These are phyloP conservation scores for Hibiscus syriacus DNA, from an alignment of 345 rosid genomes.

Conservation along the genomic window DNA sequence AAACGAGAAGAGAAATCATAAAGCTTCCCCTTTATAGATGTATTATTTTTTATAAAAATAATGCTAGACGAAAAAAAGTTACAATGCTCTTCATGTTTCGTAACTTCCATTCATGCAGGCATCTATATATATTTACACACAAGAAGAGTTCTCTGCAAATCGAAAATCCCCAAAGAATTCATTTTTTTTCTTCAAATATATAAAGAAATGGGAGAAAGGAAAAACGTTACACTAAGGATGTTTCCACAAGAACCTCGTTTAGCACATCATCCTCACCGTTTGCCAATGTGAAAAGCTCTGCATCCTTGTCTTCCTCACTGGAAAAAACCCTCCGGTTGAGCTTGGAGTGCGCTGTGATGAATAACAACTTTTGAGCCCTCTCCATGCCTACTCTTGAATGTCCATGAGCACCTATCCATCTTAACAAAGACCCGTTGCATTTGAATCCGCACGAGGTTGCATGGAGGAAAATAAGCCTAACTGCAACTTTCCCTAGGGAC, in stretches of 20 bases:
- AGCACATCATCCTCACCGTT: conserved; percentile 85
- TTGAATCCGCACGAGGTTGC: conserved; percentile 43
- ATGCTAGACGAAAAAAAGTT: conserved; percentile 17
- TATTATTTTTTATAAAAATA: conserved; percentile 7
- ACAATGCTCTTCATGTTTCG: conserved; percentile 33
- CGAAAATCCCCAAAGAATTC: conserved; percentile 26
- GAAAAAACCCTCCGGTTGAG: conserved; percentile 73
- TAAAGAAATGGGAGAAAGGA: conserved; percentile 18
- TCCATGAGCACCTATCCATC: conserved; percentile 68
- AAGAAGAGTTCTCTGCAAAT: conserved; percentile 31
- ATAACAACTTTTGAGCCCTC: conserved; percentile 76
- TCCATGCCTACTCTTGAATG: conserved; percentile 60
- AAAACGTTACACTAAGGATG: conserved; percentile 65
- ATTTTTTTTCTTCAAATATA: too few species aligned
- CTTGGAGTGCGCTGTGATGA: conserved; percentile 82
- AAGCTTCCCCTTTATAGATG: background rate
- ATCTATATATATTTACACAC: conserved; percentile 36
- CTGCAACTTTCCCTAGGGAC: conserved; percentile 91
- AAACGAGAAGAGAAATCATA: too few species aligned
- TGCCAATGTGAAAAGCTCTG: conserved; percentile 69
- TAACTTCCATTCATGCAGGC: conserved; percentile 28
- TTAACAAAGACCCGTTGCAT: conserved; percentile 70
- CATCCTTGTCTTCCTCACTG: conserved; percentile 82
- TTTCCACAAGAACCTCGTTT: conserved; percentile 77
- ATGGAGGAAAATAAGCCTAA: conserved; percentile 72